Evolutionary conservation across 2,329 filamentous ascomycete genomes (phyloP).

Genomic region (Alternaria arbusti): DNA sequence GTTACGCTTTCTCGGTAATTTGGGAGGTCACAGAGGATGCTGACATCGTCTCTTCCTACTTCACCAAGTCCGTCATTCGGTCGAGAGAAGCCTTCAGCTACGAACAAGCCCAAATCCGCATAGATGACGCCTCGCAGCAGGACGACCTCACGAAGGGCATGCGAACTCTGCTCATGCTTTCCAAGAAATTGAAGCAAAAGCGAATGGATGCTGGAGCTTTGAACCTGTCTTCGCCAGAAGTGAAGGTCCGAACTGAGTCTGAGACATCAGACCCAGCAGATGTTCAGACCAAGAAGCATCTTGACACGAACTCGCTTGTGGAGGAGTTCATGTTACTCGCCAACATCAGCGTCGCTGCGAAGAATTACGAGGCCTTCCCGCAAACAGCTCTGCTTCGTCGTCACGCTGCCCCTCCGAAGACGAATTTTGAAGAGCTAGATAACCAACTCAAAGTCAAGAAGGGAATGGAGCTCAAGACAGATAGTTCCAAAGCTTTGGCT

Average conservation of each 20-base stretch:
- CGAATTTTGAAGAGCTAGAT: conserved; percentile 93
- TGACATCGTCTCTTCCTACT: conserved; percentile 82
- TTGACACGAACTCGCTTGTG: conserved; percentile 96
- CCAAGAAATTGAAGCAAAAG: conserved; percentile 91
- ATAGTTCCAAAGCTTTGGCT: conserved; percentile 90
- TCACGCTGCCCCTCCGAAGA: conserved; percentile 89
- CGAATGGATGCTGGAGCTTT: conserved; percentile 92
- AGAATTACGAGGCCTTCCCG: conserved; percentile 89
- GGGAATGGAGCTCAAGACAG: conserved; percentile 77
- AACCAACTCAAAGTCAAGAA: conserved; percentile 91
- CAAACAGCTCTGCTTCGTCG: conserved; percentile 94
- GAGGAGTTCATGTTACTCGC: conserved; percentile 99
- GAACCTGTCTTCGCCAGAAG: conserved; percentile 96
- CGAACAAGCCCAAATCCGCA: conserved; percentile 91
- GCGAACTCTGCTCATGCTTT: conserved; percentile 83
- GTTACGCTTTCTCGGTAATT: conserved; percentile 59
- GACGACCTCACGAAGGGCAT: conserved; percentile 92
- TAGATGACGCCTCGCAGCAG: conserved; percentile 85
- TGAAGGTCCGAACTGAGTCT: conserved; percentile 92
- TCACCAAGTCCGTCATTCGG: conserved; percentile 97
- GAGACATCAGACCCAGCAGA: conserved; percentile 96
- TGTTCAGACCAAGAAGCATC: conserved; percentile 90
- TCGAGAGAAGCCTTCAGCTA: conserved; percentile 98
- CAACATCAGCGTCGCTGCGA: conserved; percentile 90
- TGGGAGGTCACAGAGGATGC: conserved; percentile 88